These are phyloP conservation scores for Raddia guianensis DNA, from an alignment of 176 grass and related monocot species.

Conservation along the genomic window DNA sequence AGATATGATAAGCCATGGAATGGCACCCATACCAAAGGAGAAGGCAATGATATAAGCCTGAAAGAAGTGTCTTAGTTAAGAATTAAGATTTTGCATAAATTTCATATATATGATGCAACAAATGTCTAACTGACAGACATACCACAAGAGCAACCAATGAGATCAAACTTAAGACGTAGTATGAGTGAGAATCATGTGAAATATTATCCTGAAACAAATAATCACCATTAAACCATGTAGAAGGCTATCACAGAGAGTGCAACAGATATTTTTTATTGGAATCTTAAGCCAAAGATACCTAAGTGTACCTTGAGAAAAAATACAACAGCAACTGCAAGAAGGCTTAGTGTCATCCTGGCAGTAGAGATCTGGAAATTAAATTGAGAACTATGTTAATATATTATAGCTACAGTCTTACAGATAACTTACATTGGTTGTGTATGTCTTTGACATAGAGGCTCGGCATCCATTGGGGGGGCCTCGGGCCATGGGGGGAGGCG, in stretches of 20 bases:
- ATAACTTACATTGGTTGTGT: background rate
- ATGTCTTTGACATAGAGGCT: no score
- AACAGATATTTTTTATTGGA: background rate
- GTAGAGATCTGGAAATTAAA: slow-evolving; percentile 65
- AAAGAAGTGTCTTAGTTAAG: slow-evolving; percentile 26
- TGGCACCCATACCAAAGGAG: slow-evolving; percentile 89
- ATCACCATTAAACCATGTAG: background rate
- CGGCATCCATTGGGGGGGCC: no score
- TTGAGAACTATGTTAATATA: slow-evolving; percentile 15
- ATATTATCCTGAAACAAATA: slow-evolving; percentile 58
- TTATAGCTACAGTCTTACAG: background rate
- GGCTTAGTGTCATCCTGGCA: slow-evolving; percentile 69
- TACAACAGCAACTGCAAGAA: slow-evolving; percentile 79
- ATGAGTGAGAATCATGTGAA: slow-evolving; percentile 52
- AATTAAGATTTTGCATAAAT: background rate
- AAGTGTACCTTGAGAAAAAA: slow-evolving; percentile 83
- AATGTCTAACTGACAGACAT: slow-evolving; percentile 34
- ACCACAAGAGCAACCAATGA: slow-evolving; percentile 89
- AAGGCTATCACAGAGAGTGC: background rate
- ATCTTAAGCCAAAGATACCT: background rate
- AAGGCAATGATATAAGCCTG: slow-evolving; percentile 81
- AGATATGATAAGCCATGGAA: slow-evolving; percentile 98
- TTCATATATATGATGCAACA: background rate
- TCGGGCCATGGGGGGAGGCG: no score
- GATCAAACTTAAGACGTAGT: slow-evolving; percentile 72